These are phyloP conservation scores for Peronospora farinosa DNA, from an alignment of 352 stramenopile genomes.

Conservation along the genomic window DNA sequence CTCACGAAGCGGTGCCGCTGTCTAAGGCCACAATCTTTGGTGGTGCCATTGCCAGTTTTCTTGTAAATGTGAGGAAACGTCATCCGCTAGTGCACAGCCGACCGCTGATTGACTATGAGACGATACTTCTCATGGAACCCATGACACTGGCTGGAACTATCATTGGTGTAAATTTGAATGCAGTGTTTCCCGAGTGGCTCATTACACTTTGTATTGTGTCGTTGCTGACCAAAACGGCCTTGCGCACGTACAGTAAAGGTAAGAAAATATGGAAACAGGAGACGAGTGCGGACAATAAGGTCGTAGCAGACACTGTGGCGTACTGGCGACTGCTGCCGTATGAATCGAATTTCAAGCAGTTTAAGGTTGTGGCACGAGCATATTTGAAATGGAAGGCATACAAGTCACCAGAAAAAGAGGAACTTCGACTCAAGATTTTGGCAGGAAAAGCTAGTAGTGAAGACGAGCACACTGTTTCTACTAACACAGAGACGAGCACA, in stretches of 20 bases:
- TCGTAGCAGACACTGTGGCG: slow-evolving; percentile 39
- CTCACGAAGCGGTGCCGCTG: slow-evolving; percentile 74
- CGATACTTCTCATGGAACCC: slow-evolving; percentile 78
- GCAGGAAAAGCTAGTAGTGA: slow-evolving; percentile 23
- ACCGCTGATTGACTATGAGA: slow-evolving; percentile 81
- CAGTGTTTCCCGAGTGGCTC: slow-evolving; percentile 76
- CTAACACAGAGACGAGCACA: slow-evolving; percentile 29
- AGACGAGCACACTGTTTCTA: slow-evolving; percentile 25
- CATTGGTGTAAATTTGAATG: slow-evolving; percentile 82
- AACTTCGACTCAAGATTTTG: slow-evolving; percentile 35
- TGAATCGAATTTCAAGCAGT: slow-evolving; percentile 67
- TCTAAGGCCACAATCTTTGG: slow-evolving; percentile 84
- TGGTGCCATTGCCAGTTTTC: slow-evolving; percentile 65
- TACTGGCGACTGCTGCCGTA: slow-evolving; percentile 67
- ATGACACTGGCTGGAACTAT: slow-evolving; percentile 85
- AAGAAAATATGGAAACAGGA: slow-evolving; percentile 69
- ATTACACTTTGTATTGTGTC: slow-evolving; percentile 75
- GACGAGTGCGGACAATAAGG: slow-evolving; percentile 38
- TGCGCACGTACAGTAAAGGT: slow-evolving; percentile 63
- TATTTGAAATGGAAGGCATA: slow-evolving; percentile 74
- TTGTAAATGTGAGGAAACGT: slow-evolving; percentile 57
- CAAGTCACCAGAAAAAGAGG: slow-evolving; percentile 33
- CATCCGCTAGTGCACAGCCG: slow-evolving; percentile 57
- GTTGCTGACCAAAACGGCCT: slow-evolving; percentile 61
- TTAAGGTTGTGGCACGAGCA: slow-evolving; percentile 49